These are phyloP conservation scores for Excoecaria cochinchinensis DNA, from an alignment of 345 rosid species.

Conservation along the genomic window DNA sequence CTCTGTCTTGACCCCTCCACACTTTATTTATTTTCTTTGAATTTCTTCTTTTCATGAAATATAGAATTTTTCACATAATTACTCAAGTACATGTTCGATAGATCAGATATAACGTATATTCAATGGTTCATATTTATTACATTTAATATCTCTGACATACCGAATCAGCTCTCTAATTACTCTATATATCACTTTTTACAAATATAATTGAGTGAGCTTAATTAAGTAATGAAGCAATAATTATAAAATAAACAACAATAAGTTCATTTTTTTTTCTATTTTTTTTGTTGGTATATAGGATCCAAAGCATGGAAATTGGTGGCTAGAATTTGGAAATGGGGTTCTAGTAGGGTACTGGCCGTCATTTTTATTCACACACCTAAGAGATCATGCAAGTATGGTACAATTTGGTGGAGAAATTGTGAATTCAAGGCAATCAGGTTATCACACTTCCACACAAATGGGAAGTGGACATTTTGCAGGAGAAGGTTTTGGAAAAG, in stretches of 20 bases:
- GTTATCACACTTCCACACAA: constrained; percentile 80
- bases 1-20: constrained; percentile 17
- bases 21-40: not conserved
- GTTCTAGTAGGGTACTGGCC: constrained; percentile 96
- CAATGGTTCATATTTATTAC: too few relatives aligned
- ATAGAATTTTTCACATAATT: not conserved
- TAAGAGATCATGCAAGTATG: constrained; percentile 84
- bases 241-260: not conserved
- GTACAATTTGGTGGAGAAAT: constrained; percentile 93
- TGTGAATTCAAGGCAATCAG: constrained; percentile 70
- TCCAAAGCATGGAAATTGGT: constrained; percentile 99
- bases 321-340: constrained; percentile 96
- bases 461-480: constrained; percentile 99
- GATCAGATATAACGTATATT: too few relatives aligned
- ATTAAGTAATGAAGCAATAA: not conserved
- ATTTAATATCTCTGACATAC: too few relatives aligned
- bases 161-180: not conserved
- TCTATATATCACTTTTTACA: not conserved
- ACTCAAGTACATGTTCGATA: not conserved
- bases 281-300: constrained; percentile 45
- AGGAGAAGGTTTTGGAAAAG: constrained; percentile 87
- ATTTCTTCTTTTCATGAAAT: not conserved
- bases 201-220: not conserved
- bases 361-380: constrained; percentile 68
- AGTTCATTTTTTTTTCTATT: not conserved